Evolutionary conservation across 768 basidiomycete genomes (phyloP).

Genomic region (Leccinum uliginosum): DNA sequence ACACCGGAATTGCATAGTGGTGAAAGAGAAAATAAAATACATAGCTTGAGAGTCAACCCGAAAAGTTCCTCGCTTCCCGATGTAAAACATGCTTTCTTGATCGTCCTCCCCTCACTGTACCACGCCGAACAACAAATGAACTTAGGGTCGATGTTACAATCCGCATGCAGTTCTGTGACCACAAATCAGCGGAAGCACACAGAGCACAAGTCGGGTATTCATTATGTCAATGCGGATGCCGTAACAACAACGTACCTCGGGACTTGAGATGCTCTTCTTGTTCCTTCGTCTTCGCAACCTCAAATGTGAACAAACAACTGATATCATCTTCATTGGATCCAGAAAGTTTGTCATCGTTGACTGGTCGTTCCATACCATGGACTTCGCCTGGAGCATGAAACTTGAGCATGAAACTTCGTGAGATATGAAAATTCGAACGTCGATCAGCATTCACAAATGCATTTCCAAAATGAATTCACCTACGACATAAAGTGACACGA

Average conservation of each 20-base stretch:
- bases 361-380: slow-evolving; percentile 41
- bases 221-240: no score
- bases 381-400: slow-evolving; percentile 38
- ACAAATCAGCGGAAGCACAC: slow-evolving; percentile 17
- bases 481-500: slow-evolving; percentile 60
- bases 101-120: slow-evolving; percentile 36
- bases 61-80: slow-evolving; percentile 50
- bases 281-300: slow-evolving; percentile 52
- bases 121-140: slow-evolving; percentile 40
- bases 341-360: slow-evolving; percentile 21
- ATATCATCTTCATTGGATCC: slow-evolving; percentile 35
- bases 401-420: slow-evolving; percentile 54
- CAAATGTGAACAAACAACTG: slow-evolving; percentile 52
- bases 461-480: slow-evolving; percentile 32
- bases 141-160: slow-evolving; percentile 16
- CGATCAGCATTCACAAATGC: not conserved
- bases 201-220: not conserved
- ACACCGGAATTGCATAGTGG: slow-evolving; percentile 53
- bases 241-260: slow-evolving; percentile 32
- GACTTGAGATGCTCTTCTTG: slow-evolving; percentile 55
- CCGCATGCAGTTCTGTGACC: slow-evolving; percentile 14
- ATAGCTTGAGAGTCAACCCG: slow-evolving; percentile 42
- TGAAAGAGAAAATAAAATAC: slow-evolving; percentile 49
- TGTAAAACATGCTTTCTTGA: slow-evolving; percentile 42
- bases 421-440: slow-evolving; percentile 38